Base-by-base conservation (phyloP, 2,329 filamentous ascomycete genomes). In the Scytalidium lignicola region DNA sequence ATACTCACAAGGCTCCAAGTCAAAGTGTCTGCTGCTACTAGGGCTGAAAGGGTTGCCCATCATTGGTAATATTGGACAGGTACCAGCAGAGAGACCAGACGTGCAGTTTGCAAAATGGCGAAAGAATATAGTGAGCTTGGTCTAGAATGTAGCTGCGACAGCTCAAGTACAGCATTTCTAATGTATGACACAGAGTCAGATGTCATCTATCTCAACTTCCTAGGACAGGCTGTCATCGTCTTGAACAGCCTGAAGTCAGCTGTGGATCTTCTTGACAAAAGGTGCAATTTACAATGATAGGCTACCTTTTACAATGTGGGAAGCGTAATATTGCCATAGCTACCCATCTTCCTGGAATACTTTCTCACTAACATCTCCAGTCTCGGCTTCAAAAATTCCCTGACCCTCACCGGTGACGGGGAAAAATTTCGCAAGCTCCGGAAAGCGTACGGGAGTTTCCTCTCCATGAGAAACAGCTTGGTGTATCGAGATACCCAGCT, bases 261-360 rank as follows among this genome's bases (percentile, higher is more conserved):
- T 19, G 55, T 61, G 4, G 71, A 74, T n/a, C 60, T 76, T 3
- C 62, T 76, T 4, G 71, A 74, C 48, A 72, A 69, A 47, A 60
- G 69, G 17, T 72, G 73, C 63, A 51, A 75, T 73, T 51, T 75
- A 73, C 53, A 63, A 62, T 26, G 70, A 73, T 53, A 56, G 73
- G 2, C 73, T 73, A 8, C 65, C 68, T n/a, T 75, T 76, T 52
- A 66, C 69, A 15, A 29, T 58, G 6, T 57, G 58, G 44, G 58
- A 60, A 42, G 54, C 55, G 54, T 59, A 26, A 26, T 26, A 44
- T 41, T 22, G n/a, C 26, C 40, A 41, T 22, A 44, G 19, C 13
- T 26, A 21, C 8, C 37, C 26, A 43, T 18, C 39, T 43, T 20
- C 37, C 5, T 10, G 23, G 10, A 10, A 26, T 10, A 10, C 23